Evolutionary conservation across 1,139 yeast species (phyloP).

Genomic region (Nakaseomyces nivariensis): DNA sequence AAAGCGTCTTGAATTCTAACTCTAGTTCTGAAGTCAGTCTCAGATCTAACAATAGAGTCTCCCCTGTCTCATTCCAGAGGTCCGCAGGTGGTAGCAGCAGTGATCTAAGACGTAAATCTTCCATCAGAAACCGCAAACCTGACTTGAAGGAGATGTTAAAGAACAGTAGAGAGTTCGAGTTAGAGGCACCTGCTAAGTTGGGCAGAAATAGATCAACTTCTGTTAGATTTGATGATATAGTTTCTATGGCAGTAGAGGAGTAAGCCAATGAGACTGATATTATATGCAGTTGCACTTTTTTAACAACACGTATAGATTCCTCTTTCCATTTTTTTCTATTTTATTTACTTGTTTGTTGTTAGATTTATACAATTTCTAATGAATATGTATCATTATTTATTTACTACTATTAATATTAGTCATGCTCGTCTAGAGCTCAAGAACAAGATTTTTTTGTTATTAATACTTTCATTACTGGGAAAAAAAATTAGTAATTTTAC

Average conservation of each 20-base stretch:
- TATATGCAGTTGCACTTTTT: background rate
- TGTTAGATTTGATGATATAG: constrained; percentile 63
- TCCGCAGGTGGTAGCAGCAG: background rate
- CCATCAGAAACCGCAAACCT: constrained; percentile 30
- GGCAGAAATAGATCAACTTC: constrained; percentile 48
- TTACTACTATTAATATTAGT: background rate
- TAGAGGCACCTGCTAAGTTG: constrained; percentile 36
- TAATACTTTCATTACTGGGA: too few relatives aligned
- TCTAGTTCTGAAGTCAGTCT: constrained; percentile 1
- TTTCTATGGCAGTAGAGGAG: constrained; percentile 36
- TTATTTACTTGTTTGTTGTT: background rate
- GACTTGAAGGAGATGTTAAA: constrained; percentile 42
- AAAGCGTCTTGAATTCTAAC: constrained; percentile 7
- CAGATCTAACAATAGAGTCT: background rate
- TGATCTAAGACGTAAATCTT: constrained; percentile 25
- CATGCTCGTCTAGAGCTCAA: too few relatives aligned
- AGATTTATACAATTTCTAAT: background rate
- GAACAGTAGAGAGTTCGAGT: constrained; percentile 40
- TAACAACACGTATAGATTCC: background rate
- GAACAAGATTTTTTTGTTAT: too few relatives aligned
- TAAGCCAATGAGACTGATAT: constrained; percentile 3
- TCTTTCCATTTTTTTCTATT: background rate
- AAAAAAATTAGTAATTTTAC: background rate
- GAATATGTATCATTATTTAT: background rate
- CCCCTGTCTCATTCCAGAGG: background rate